A percentile compares a stretch with the other conserved stretches of the same genome.
Evolutionary conservation across 1,284 basidiomycete genomes (phyloP).

Genomic region (Meira nashicola): DNA sequence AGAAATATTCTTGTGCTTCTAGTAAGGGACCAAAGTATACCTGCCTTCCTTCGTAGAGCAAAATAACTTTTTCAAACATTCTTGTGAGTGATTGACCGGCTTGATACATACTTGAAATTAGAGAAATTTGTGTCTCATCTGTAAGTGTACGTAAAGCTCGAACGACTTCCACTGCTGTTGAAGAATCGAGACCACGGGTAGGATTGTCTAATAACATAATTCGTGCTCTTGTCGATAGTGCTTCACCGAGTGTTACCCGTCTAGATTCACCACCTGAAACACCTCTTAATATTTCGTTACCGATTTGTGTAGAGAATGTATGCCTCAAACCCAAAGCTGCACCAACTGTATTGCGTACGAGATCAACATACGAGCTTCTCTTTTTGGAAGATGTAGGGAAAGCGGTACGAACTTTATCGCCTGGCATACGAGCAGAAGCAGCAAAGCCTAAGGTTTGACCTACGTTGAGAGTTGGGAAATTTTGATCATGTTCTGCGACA

Average conservation of each 20-base stretch:
- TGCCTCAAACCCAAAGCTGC: conserved; percentile 70
- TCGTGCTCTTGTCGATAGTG: conserved; percentile 59
- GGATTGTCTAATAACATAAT: conserved; percentile 69
- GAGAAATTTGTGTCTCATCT: conserved; percentile 70
- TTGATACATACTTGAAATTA: conserved; percentile 79
- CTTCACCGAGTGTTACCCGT: conserved; percentile 71
- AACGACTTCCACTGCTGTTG: conserved; percentile 73
- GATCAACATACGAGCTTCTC: conserved; percentile 56
- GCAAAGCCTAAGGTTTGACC: conserved; percentile 38
- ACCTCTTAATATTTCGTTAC: conserved; percentile 70
- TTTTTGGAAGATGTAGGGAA: conserved; percentile 44
- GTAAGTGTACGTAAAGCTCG: conserved; percentile 71
- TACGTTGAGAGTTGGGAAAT: conserved; percentile 71
- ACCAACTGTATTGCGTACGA: conserved; percentile 56
- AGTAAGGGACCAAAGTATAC: conserved; percentile 45
- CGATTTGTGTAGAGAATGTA: conserved; percentile 67
- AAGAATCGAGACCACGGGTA: conserved; percentile 72
- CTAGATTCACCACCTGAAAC: conserved; percentile 62
- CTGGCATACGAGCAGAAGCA: conserved; percentile 25
- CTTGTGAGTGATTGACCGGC: conserved; percentile 55
- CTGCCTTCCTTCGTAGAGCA: conserved; percentile 47
- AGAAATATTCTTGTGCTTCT: conserved; percentile 39
- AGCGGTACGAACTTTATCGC: conserved; percentile 45
- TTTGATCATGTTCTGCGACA: conserved; percentile 67
- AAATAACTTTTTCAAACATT: conserved; percentile 59